phyloP scores from a whole-genome alignment of 139 green algal genomes.

The Chlorella sp. region DNA sequence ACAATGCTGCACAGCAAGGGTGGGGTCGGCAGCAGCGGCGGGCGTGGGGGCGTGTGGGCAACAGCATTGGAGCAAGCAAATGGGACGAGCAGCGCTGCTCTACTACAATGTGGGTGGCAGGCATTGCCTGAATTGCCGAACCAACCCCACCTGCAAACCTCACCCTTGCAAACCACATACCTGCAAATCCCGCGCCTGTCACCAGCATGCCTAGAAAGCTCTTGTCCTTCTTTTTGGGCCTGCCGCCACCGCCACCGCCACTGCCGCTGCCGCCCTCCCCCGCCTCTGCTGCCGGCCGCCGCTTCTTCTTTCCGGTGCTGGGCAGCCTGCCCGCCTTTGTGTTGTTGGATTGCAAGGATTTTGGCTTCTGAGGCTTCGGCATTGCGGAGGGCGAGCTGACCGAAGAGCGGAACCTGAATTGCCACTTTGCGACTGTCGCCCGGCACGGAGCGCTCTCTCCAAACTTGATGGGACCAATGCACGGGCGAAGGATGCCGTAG shows the following conservation, averaged over 20 bases:
- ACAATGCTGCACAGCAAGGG: background rate
- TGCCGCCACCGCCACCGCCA: background rate
- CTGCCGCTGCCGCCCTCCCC: background rate
- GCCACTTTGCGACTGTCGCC: no score
- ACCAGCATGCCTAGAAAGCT: conserved; percentile 23
- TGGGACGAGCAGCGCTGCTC: background rate
- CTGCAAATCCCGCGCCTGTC: conserved; percentile 2
- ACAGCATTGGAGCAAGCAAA: background rate
- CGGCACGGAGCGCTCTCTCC: no score
- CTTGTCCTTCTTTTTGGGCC: background rate
- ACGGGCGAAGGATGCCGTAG: no score
- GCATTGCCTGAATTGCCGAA: background rate
- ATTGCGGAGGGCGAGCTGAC: no score
- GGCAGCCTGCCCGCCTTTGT: conserved; percentile 7
- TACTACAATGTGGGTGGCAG: background rate
- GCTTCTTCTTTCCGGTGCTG: conserved; percentile 21
- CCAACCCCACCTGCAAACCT: background rate
- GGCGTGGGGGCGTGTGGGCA: background rate
- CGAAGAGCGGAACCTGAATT: no score
- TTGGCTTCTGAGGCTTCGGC: background rate
- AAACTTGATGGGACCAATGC: no score
- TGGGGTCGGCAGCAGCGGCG: background rate
- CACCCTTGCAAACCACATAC: background rate
- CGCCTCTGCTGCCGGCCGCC: background rate
- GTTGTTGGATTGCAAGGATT: background rate